Evolutionary conservation across 495 filamentous ascomycete species (phyloP), one percentile per base, ranked within the genome.

Genomic region (Ramalina peruviana): DNA sequence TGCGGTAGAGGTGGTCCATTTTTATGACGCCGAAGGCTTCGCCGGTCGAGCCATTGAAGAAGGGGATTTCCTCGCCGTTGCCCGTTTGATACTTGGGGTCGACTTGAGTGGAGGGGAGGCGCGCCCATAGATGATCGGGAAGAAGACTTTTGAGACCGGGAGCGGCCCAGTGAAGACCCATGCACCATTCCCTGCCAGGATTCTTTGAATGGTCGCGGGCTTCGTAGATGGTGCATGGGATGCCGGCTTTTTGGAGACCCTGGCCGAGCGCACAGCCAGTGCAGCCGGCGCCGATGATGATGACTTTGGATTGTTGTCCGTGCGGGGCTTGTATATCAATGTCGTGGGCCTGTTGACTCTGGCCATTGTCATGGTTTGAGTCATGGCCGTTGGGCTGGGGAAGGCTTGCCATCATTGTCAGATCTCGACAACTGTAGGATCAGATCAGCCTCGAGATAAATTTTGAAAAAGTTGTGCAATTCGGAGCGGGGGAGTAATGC

Each of bases 21-120:
- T 1, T 58, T 58, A n/a, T 52, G 21, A 60, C 56, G 0, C 52
- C 54, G n/a, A 76, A 45, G 0, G 60, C 1, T 27, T 70, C 60
- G 17, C 72, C 71, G 5, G 71, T 74, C 12, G 53, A 43, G 15
- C 71, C 70, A 54, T 74, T 70, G 43, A 63, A 52, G 43, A 73
- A 57, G 9, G 58, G 55, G 50, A 58, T 57, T 53, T 56, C 26
- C 11, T 40, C 45, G 12, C 33, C 46, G 4, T 39, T 6, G n/a
- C 40, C 25, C 2, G 40, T 46, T 26, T 13, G 6, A n/a, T 43
- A 12, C 16, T 37, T 23, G 55, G 50, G 60, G 57, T 57, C 41
- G 57, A 67, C 54, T 63, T 72, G 56, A 43, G 65, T 38, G 55
- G 64, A 58, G 16, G 60, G 43, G 40, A 64, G 54, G 4, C 64